phyloP scores from a whole-genome alignment of 768 basidiomycete genomes.

The Lentinula boryana region DNA sequence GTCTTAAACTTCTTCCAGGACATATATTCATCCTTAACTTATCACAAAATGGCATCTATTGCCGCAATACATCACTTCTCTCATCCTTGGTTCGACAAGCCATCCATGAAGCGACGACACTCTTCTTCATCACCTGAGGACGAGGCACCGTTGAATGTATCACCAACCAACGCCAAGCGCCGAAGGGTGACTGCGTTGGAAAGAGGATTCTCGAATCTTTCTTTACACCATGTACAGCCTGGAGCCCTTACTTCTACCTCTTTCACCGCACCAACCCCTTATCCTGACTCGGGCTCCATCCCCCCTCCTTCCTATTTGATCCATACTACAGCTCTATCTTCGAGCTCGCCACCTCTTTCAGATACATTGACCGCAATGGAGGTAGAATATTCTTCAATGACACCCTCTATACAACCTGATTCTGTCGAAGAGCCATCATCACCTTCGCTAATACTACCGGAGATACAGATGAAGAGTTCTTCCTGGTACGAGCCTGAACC shows the following conservation, averaged over 20 bases:
- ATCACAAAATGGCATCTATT: neutral
- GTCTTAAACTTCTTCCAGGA: neutral
- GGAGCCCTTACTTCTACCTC: neutral
- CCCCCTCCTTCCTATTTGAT: too few relatives aligned
- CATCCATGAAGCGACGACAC: slow-evolving; percentile 35
- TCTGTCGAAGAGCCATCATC: slow-evolving; percentile 14
- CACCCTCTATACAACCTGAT: slow-evolving; percentile 2
- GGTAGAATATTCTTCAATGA: neutral
- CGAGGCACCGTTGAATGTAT: neutral
- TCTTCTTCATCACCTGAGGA: slow-evolving; percentile 18
- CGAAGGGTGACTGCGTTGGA: slow-evolving; percentile 1
- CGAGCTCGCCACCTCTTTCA: neutral
- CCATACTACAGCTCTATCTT: neutral
- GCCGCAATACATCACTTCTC: slow-evolving; percentile 20
- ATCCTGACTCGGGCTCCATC: neutral
- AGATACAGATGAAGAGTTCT: slow-evolving; percentile 57
- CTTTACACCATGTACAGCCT: neutral
- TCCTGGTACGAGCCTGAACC: slow-evolving; percentile 70
- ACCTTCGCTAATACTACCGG: slow-evolving; percentile 26
- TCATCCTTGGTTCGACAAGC: slow-evolving; percentile 38
- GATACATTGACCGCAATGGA: slow-evolving; percentile 4
- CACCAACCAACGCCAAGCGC: neutral
- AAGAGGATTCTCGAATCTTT: slow-evolving; percentile 5
- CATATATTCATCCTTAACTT: neutral
- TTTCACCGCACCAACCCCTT: neutral